These are phyloP conservation scores for Claviceps monticola DNA, from an alignment of 2,329 filamentous ascomycete species.

Conservation along the genomic window DNA sequence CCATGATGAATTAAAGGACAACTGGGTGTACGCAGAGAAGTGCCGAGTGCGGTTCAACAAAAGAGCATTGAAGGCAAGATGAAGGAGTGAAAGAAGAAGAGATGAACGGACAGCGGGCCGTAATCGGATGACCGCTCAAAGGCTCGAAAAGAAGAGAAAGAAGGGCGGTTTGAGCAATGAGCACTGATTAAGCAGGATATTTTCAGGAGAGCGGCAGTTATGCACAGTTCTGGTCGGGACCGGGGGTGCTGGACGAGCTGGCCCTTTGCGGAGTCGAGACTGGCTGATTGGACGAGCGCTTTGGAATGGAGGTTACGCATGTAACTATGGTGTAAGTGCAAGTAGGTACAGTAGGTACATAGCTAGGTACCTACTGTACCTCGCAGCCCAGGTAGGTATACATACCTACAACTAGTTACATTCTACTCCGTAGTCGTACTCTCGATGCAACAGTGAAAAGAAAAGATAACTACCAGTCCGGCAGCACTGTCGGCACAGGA, in stretches of 20 bases:
- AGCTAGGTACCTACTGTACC: too few species aligned
- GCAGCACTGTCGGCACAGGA: too few species aligned
- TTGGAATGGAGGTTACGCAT: too few species aligned
- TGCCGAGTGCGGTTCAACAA: neutral
- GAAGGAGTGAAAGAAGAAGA: neutral
- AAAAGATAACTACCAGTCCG: too few species aligned
- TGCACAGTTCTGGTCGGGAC: neutral
- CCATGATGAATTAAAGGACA: constrained; percentile 26
- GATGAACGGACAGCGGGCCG: neutral
- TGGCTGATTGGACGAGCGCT: too few species aligned
- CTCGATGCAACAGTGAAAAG: too few species aligned
- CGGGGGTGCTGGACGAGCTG: neutral
- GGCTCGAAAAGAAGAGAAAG: neutral
- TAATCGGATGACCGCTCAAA: neutral
- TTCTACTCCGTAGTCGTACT: too few species aligned
- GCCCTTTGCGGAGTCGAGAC: too few species aligned
- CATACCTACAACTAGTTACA: too few species aligned
- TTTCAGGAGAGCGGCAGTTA: neutral
- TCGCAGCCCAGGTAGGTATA: too few species aligned
- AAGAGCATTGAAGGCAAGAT: neutral
- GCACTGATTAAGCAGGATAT: neutral
- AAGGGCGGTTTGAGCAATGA: neutral
- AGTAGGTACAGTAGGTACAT: too few species aligned
- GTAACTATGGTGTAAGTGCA: too few species aligned
- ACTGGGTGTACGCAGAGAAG: neutral